Conservation (phyloP, 1,284 basidiomycete genomes). For the Coniferiporia sulphurascens region DNA sequence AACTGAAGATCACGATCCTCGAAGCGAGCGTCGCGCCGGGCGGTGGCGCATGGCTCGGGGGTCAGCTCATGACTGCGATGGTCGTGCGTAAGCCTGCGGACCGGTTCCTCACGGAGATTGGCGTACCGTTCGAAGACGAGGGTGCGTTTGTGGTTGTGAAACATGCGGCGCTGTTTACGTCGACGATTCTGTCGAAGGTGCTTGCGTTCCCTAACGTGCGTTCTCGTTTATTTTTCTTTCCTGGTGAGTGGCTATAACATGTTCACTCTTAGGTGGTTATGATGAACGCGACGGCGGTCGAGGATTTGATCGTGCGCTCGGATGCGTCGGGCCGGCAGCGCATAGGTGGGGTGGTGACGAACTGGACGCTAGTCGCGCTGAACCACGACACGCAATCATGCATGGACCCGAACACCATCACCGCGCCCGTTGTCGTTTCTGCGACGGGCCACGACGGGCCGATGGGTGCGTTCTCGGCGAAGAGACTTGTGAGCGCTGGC, state of each 20-base stretch:
- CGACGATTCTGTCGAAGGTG: conserved; percentile 71
- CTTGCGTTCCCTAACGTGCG: conserved; percentile 68
- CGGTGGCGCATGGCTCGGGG: conserved; percentile 76
- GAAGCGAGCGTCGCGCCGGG: conserved; percentile 84
- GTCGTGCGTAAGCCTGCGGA: conserved; percentile 83
- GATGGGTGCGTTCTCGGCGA: conserved; percentile 84
- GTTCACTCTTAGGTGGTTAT: conserved; percentile 26
- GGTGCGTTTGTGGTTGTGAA: conserved; percentile 77
- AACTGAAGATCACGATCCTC: conserved; percentile 77
- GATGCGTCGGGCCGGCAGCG: conserved; percentile 60
- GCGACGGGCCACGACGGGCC: conserved; percentile 78
- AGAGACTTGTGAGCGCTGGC: conserved; percentile 74
- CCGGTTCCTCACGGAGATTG: conserved; percentile 67
- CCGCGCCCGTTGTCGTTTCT: conserved; percentile 68
- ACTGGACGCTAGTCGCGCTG: conserved; percentile 81
- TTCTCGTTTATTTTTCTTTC: conserved; percentile 19
- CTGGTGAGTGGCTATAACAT: conserved; percentile 27
- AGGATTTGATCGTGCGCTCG: conserved; percentile 67
- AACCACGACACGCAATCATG: conserved; percentile 81
- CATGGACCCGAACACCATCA: conserved; percentile 87
- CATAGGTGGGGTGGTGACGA: conserved; percentile 80
- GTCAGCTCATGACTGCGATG: conserved; percentile 84
- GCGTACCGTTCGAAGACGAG: conserved; percentile 79
- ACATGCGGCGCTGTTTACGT: conserved; percentile 79
- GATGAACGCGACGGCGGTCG: conserved; percentile 74